Conservation (phyloP, 2,329 filamentous ascomycete genomes). For the Purpureocillium lavendulum region DNA sequence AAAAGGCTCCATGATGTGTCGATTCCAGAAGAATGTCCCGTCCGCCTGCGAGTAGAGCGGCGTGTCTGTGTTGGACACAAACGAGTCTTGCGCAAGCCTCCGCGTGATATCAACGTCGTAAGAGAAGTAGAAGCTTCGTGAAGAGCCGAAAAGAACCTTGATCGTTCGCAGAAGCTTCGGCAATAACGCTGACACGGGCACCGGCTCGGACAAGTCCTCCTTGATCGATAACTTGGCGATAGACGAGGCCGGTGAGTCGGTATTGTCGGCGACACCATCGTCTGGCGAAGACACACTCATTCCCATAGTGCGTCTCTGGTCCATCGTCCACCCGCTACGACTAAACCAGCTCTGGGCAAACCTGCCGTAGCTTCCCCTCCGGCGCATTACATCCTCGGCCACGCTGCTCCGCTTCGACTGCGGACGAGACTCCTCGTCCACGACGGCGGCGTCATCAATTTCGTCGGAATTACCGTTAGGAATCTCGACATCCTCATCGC, state of each 20-base stretch:
- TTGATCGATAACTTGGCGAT: slow-evolving; percentile 28
- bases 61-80: slow-evolving; percentile 12
- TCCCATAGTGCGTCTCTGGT: slow-evolving; percentile 61
- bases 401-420: slow-evolving; percentile 50
- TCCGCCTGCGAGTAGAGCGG: slow-evolving; percentile 69
- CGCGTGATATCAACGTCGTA: slow-evolving; percentile 91
- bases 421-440: slow-evolving; percentile 22
- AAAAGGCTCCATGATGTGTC: slow-evolving; percentile 64
- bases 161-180: slow-evolving; percentile 81
- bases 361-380: slow-evolving; percentile 74
- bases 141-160: slow-evolving; percentile 74
- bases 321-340: slow-evolving; percentile 68
- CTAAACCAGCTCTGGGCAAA: slow-evolving; percentile 93
- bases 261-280: slow-evolving; percentile 10
- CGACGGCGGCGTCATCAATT: slow-evolving; percentile 30
- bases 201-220: slow-evolving; percentile 19
- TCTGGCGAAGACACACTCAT: slow-evolving; percentile 39
- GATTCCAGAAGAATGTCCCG: slow-evolving; percentile 86
- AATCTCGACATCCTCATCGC: slow-evolving; percentile 35
- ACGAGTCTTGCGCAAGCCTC: slow-evolving; percentile 33
- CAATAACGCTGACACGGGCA: slow-evolving; percentile 43
- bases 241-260: slow-evolving; percentile 9
- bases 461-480: slow-evolving; percentile 29
- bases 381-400: slow-evolving; percentile 80
- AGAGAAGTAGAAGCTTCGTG: slow-evolving; percentile 85